These are phyloP conservation scores for Sideroxylon spinosum DNA, from an alignment of 179 eudicot species.

Conservation along the genomic window DNA sequence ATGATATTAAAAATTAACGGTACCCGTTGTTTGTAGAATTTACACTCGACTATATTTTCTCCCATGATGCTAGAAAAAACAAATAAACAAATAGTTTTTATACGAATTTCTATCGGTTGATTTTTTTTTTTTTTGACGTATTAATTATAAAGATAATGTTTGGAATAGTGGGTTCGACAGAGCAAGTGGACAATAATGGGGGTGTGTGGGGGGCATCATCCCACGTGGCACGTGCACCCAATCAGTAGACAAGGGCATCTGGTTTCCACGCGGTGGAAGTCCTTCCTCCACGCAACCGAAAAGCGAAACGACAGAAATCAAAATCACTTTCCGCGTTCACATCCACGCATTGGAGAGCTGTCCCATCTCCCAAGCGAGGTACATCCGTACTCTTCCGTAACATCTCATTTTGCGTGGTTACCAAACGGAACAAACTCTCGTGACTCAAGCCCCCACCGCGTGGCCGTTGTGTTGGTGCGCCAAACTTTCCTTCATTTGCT, in stretches of 20 bases:
- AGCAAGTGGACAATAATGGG: too few relatives aligned
- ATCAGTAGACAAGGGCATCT: neutral
- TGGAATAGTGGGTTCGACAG: too few relatives aligned
- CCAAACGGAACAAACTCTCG: neutral
- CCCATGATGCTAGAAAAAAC: too few relatives aligned
- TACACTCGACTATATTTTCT: too few relatives aligned
- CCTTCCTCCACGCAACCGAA: neutral
- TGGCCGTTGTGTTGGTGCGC: too few relatives aligned
- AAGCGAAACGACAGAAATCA: neutral
- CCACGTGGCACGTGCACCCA: neutral
- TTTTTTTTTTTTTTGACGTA: too few relatives aligned
- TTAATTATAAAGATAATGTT: too few relatives aligned
- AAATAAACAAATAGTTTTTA: too few relatives aligned
- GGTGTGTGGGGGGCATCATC: neutral
- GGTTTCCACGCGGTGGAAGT: neutral
- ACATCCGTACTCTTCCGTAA: conserved; percentile 4
- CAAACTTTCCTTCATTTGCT: too few relatives aligned
- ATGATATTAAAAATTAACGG: too few relatives aligned
- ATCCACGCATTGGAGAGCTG: neutral
- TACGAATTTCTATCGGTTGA: too few relatives aligned
- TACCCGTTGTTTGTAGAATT: too few relatives aligned
- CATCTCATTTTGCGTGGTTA: neutral
- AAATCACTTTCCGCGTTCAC: neutral
- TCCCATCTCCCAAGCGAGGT: neutral
- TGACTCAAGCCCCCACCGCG: neutral